phyloP scores from a whole-genome alignment of 139 green algal species.

The Chlamydomonas asymmetrica region DNA sequence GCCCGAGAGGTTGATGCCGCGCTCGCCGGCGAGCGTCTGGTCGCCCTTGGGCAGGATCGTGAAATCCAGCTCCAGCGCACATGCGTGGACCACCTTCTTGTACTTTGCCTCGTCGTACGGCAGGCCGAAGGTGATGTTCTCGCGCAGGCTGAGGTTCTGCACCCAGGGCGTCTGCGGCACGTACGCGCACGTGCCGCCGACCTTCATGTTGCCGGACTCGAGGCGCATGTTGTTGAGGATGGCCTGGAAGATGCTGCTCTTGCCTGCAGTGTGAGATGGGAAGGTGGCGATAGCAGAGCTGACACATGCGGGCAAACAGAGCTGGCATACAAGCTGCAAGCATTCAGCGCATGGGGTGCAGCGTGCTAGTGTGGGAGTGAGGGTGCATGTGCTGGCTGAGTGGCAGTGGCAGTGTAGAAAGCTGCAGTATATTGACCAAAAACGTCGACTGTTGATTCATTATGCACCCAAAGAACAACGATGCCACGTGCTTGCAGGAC shows the following conservation, averaged over 20 bases:
- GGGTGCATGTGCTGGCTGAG: too few species aligned
- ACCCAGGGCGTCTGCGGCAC: constrained; percentile 72
- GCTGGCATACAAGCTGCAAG: too few species aligned
- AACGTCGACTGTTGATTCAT: too few species aligned
- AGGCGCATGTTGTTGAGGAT: constrained; percentile 61
- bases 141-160: constrained; percentile 69
- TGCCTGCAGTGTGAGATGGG: constrained; percentile 29
- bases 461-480: too few species aligned
- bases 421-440: too few species aligned
- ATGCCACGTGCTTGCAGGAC: too few species aligned
- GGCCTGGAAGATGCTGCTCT: constrained; percentile 53
- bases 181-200: constrained; percentile 45
- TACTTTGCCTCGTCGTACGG: constrained; percentile 55
- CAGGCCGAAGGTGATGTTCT: constrained; percentile 70
- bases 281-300: too few species aligned
- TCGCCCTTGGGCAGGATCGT: constrained; percentile 56
- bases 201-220: constrained; percentile 28
- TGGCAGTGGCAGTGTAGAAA: too few species aligned
- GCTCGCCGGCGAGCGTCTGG: constrained; percentile 55
- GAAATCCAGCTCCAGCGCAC: constrained; percentile 56
- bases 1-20: constrained; percentile 73
- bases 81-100: constrained; percentile 47
- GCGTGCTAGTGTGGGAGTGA: too few species aligned
- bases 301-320: too few species aligned
- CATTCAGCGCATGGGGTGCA: too few species aligned